phyloP scores from a whole-genome alignment of 371 early-diverging fungal genomes.

The Mortierella sp. region DNA sequence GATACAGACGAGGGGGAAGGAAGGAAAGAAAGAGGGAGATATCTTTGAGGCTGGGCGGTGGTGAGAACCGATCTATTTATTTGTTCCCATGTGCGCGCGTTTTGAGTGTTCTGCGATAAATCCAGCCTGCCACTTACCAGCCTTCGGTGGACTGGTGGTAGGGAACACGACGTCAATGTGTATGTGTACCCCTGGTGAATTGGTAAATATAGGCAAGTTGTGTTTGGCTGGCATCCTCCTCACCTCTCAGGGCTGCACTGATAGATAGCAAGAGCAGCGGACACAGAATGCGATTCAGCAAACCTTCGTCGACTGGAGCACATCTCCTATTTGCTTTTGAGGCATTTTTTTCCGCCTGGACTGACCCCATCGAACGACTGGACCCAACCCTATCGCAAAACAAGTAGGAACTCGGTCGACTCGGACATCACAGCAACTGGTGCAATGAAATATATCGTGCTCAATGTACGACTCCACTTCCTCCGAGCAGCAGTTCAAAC shows the following conservation, averaged over 20 bases:
- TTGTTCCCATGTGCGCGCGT: not conserved
- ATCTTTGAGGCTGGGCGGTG: not conserved
- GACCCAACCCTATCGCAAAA: not conserved
- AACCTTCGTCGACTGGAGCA: constrained; percentile 1
- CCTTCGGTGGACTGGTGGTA: no score
- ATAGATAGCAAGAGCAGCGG: not conserved
- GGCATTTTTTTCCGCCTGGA: constrained; percentile 11
- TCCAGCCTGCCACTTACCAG: no score
- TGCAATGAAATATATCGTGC: no score
- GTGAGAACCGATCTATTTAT: not conserved
- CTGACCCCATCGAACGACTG: not conserved
- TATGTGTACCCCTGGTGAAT: no score
- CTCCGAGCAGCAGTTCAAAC: no score
- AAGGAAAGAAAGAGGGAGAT: not conserved
- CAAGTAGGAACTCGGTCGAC: not conserved
- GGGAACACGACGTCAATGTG: no score
- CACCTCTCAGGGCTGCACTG: no score
- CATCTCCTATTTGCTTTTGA: constrained; percentile 4
- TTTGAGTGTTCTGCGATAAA: no score
- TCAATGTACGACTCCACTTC: no score
- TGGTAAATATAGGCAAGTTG: no score
- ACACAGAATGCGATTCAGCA: not conserved
- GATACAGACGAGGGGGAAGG: not conserved
- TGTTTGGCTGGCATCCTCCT: no score
- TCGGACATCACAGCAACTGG: no score